phyloP scores from a whole-genome alignment of 2,329 filamentous ascomycete genomes.

The Colletotrichum tamarilloi region DNA sequence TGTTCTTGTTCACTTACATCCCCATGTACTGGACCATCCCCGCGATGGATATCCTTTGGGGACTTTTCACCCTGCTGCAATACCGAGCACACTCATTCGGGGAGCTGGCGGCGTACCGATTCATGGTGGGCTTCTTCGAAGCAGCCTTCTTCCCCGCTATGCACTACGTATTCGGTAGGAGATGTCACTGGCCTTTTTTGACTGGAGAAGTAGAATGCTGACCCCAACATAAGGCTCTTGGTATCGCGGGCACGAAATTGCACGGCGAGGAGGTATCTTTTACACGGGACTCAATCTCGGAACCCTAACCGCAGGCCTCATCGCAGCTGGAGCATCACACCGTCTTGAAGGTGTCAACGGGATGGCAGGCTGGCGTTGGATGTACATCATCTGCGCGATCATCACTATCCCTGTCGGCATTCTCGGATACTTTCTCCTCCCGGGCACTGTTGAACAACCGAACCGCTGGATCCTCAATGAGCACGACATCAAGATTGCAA shows the following conservation, averaged over 20 bases:
- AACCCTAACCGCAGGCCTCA: conserved; percentile 56
- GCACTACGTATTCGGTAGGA: conserved; percentile 52
- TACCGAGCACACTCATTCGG: conserved; percentile 38
- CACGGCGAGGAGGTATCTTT: conserved; percentile 54
- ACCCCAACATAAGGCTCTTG: conserved; percentile 53
- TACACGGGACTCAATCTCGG: conserved; percentile 56
- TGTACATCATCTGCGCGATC: conserved; percentile 57
- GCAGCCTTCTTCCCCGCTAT: conserved; percentile 47
- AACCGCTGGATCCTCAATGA: conserved; percentile 44
- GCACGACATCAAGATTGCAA: conserved; percentile 40
- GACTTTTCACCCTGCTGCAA: conserved; percentile 63
- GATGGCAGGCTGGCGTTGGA: conserved; percentile 57
- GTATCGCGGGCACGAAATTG: conserved; percentile 57
- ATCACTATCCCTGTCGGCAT: conserved; percentile 55
- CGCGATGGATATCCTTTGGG: conserved; percentile 61
- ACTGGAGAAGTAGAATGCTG: conserved; percentile 50
- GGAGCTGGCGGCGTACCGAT: conserved; percentile 41
- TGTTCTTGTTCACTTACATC: conserved; percentile 43
- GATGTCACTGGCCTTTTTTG: no score
- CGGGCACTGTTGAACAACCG: conserved; percentile 43
- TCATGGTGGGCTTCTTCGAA: conserved; percentile 48
- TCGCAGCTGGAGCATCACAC: conserved; percentile 57
- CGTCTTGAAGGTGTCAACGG: conserved; percentile 53
- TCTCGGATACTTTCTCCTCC: conserved; percentile 52
- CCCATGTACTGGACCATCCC: conserved; percentile 43